Evolutionary conservation across 768 basidiomycete genomes (phyloP).

Genomic region (Russula brevipes): DNA sequence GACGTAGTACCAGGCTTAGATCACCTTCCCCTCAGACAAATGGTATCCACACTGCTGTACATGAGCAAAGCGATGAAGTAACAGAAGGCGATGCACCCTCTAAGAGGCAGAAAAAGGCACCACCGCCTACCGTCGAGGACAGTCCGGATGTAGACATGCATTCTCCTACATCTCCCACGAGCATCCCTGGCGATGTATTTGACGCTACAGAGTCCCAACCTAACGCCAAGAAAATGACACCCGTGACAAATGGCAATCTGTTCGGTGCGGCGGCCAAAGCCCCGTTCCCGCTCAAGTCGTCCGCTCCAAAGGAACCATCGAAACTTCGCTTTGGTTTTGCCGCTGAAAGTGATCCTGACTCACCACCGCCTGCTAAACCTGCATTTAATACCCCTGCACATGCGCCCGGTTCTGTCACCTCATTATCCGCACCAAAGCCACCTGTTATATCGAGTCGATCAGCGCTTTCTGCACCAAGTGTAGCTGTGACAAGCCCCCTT

Average conservation of each 20-base stretch:
- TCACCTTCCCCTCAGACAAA: conserved; percentile 21
- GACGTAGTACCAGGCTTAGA: conserved; percentile 28
- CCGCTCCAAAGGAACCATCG: conserved; percentile 69
- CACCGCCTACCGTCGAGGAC: conserved; percentile 30
- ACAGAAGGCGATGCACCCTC: conserved; percentile 37
- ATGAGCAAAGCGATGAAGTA: conserved; percentile 30
- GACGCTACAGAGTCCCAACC: conserved; percentile 36
- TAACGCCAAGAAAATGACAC: conserved; percentile 15
- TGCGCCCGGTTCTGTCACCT: background rate
- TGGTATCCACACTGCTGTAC: conserved; percentile 5
- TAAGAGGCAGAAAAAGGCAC: conserved; percentile 47
- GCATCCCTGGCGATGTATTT: conserved; percentile 37
- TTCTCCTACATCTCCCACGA: conserved; percentile 22
- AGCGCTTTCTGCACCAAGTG: background rate
- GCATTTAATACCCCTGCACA: background rate
- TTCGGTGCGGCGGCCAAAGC: conserved; percentile 27
- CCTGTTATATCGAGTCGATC: background rate
- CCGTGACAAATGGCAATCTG: conserved; percentile 26
- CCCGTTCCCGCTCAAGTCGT: conserved; percentile 41
- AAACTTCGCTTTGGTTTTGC: conserved; percentile 71
- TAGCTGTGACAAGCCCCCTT: background rate
- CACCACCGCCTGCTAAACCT: conserved; percentile 9
- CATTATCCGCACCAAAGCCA: background rate
- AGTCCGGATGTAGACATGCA: conserved; percentile 34
- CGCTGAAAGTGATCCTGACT: conserved; percentile 37